phyloP scores from a whole-genome alignment of 768 basidiomycete genomes.

The Serendipita vermifera region DNA sequence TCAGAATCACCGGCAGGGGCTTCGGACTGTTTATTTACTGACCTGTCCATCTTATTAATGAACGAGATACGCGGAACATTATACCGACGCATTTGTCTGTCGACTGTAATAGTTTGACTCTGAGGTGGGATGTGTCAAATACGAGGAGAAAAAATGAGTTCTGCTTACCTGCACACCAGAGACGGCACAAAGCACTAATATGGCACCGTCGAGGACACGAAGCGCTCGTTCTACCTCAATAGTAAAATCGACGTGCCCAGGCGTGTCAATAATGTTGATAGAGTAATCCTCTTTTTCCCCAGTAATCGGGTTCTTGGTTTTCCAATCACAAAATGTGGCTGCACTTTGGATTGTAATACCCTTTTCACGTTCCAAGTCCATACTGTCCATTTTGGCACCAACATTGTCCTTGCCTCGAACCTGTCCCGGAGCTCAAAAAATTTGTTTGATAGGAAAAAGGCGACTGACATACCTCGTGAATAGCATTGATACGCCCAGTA shows the following conservation, averaged over 20 bases:
- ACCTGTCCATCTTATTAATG: slow-evolving; percentile 99
- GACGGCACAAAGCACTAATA: slow-evolving; percentile 92
- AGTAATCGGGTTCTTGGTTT: slow-evolving; percentile 46
- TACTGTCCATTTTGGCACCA: slow-evolving; percentile 99
- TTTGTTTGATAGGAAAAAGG: neutral
- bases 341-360: slow-evolving; percentile 99
- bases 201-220: slow-evolving; percentile 91
- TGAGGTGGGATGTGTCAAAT: slow-evolving; percentile 22
- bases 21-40: slow-evolving; percentile 11
- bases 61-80: slow-evolving; percentile 92
- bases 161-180: slow-evolving; percentile 76
- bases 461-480: slow-evolving; percentile 69
- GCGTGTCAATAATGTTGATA: slow-evolving; percentile 97
- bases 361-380: slow-evolving; percentile 98
- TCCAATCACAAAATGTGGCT: slow-evolving; percentile 97
- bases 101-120: slow-evolving; percentile 98
- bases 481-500: slow-evolving; percentile 87
- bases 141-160: neutral
- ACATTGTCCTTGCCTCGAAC: slow-evolving; percentile 90
- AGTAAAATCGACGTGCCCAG: slow-evolving; percentile 99
- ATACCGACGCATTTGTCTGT: slow-evolving; percentile 97
- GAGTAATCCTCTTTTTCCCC: slow-evolving; percentile 69
- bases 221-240: slow-evolving; percentile 97
- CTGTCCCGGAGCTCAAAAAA: too few species aligned
- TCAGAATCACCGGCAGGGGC: neutral